phyloP scores from a whole-genome alignment of 345 rosid genomes.

The Leavenworthia alabamica region DNA sequence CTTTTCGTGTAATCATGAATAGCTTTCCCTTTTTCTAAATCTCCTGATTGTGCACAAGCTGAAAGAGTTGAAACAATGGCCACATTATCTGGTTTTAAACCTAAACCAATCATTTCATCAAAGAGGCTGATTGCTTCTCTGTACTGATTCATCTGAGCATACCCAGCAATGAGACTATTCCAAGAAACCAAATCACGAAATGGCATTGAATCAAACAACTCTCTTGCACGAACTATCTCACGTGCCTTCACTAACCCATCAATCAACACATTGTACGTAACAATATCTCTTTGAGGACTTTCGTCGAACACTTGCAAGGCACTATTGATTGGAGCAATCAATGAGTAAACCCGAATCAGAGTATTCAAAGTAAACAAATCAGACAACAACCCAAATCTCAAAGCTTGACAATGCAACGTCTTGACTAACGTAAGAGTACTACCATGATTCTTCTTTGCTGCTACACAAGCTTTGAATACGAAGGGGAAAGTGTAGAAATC shows the following conservation, averaged over 20 bases:
- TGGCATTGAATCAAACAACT: slow-evolving; percentile 53
- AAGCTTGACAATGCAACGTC: slow-evolving; percentile 47
- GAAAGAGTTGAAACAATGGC: slow-evolving; percentile 73
- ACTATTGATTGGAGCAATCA: background rate
- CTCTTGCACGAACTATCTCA: slow-evolving; percentile 40
- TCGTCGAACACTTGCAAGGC: slow-evolving; percentile 49
- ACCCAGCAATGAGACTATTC: slow-evolving; percentile 64
- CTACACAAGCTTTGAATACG: slow-evolving; percentile 52
- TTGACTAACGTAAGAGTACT: slow-evolving; percentile 21
- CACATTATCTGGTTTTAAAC: slow-evolving; percentile 41
- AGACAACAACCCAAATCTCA: slow-evolving; percentile 42
- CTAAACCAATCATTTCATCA: slow-evolving; percentile 37
- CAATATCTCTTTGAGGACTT: slow-evolving; percentile 46
- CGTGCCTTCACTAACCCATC: slow-evolving; percentile 52
- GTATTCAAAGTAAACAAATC: slow-evolving; percentile 55
- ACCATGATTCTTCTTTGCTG: slow-evolving; percentile 32
- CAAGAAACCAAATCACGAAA: slow-evolving; percentile 57
- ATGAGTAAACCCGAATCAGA: slow-evolving; percentile 35
- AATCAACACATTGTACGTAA: slow-evolving; percentile 54
- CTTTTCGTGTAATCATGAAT: slow-evolving; percentile 38
- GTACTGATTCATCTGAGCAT: slow-evolving; percentile 37
- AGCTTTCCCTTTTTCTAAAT: slow-evolving; percentile 45
- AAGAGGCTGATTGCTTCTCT: slow-evolving; percentile 48
- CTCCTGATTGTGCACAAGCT: slow-evolving; percentile 67
- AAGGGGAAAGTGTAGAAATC: slow-evolving; percentile 66